phyloP scores from a whole-genome alignment of 768 basidiomycete species.

The Butyriboletus loyo region DNA sequence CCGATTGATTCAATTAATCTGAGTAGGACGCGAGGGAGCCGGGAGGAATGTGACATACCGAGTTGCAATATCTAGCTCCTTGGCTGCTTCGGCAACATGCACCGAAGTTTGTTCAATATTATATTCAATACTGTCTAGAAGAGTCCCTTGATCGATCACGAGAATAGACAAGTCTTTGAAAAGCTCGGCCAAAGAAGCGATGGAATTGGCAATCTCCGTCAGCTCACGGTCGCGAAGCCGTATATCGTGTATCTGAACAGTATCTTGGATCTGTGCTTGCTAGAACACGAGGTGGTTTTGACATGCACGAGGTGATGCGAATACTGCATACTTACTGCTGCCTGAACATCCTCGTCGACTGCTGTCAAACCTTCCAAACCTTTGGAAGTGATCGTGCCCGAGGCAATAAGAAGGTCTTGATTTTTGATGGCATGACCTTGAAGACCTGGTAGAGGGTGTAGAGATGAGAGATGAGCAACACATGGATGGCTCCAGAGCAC shows the following conservation, averaged over 20 bases:
- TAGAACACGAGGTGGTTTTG: conserved; percentile 13
- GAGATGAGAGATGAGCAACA: conserved; percentile 15
- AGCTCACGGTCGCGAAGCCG: conserved; percentile 65
- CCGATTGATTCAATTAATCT: not conserved
- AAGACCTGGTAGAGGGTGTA: conserved; percentile 53
- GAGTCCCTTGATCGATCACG: conserved; percentile 96
- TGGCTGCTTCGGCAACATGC: conserved; percentile 78
- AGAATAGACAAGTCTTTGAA: conserved; percentile 93
- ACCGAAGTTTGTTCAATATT: conserved; percentile 92
- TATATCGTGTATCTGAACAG: conserved; percentile 40
- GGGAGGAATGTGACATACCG: conserved; percentile 45
- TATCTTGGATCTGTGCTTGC: conserved; percentile 36
- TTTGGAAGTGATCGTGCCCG: conserved; percentile 78
- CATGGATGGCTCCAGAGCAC: conserved; percentile 32
- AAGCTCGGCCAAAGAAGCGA: conserved; percentile 86
- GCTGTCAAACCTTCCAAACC: conserved; percentile 82
- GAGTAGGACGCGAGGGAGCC: not conserved
- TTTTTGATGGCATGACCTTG: conserved; percentile 99
- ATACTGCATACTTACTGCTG: conserved; percentile 57
- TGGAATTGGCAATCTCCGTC: conserved; percentile 87
- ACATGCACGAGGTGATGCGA: conserved; percentile 12
- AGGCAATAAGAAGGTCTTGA: conserved; percentile 89
- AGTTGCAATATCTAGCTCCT: conserved; percentile 80
- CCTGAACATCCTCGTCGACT: conserved; percentile 87
- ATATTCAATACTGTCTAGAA: conserved; percentile 95